phyloP scores from a whole-genome alignment of 2,329 filamentous ascomycete species.

The Colletotrichum sp. region DNA sequence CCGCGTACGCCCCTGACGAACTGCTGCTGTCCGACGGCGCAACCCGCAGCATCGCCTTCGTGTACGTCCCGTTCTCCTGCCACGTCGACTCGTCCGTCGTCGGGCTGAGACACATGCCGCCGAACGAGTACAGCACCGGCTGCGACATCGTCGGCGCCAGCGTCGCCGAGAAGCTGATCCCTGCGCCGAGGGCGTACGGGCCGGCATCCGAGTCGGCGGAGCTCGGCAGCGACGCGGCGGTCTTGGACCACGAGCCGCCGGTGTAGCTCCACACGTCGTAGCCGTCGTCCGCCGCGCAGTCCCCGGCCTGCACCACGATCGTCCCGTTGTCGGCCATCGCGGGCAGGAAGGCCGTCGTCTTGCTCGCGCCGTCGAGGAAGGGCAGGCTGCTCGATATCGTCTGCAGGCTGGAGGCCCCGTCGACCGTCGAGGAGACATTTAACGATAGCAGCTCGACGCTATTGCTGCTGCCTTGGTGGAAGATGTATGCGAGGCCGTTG shows the following conservation, averaged over 20 bases:
- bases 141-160: conserved; percentile 57
- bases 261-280: conserved; percentile 73
- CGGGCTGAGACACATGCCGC: conserved; percentile 80
- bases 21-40: conserved; percentile 43
- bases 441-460: conserved; percentile 65
- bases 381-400: conserved; percentile 64
- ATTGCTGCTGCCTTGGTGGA: conserved; percentile 56
- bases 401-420: conserved; percentile 47
- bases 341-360: conserved; percentile 68
- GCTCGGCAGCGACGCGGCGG: conserved; percentile 24
- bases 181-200: conserved; percentile 58
- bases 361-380: conserved; percentile 59
- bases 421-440: conserved; percentile 66
- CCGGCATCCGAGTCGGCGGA: conserved; percentile 28
- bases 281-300: conserved; percentile 63
- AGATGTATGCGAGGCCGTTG: conserved; percentile 69
- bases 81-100: conserved; percentile 54
- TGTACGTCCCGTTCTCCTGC: conserved; percentile 77
- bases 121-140: conserved; percentile 76
- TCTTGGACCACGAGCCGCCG: conserved; percentile 52
- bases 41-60: conserved; percentile 78
- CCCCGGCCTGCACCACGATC: conserved; percentile 76
- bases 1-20: conserved; percentile 31
- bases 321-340: conserved; percentile 71
- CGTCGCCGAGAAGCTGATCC: conserved; percentile 72